phyloP scores from a whole-genome alignment of 208 protist species.

The Trypanosoma melophagium region DNA sequence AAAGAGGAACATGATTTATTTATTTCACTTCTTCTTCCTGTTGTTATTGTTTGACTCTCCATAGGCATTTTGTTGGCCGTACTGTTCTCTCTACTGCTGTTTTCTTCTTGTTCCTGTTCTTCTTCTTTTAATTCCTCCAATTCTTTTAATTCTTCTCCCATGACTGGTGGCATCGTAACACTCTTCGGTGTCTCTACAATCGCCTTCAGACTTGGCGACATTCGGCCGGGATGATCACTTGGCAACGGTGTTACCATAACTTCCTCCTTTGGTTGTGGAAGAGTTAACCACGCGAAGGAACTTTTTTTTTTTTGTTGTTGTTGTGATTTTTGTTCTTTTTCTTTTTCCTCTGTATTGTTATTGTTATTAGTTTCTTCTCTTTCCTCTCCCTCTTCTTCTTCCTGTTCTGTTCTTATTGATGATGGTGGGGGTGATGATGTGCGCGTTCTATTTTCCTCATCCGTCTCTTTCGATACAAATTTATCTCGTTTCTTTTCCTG shows the following conservation, averaged over 20 bases:
- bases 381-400: neutral
- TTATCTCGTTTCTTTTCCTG: neutral
- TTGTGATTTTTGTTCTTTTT: neutral
- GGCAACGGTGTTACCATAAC: conserved; percentile 14
- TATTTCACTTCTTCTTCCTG: no score
- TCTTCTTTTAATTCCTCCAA: neutral
- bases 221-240: conserved; percentile 19
- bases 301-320: no score
- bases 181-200: conserved; percentile 27
- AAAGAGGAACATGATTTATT: no score
- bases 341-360: neutral
- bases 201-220: conserved; percentile 18
- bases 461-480: no score
- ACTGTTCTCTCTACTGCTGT: neutral
- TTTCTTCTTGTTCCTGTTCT: neutral
- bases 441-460: no score
- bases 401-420: neutral
- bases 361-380: neutral
- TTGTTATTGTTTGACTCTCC: no score
- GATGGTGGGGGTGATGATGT: neutral
- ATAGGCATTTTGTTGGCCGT: no score
- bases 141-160: neutral
- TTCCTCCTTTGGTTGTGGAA: neutral
- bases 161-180: no score
- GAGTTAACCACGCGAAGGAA: neutral